phyloP scores from a whole-genome alignment of 306 rosid species.

The Malus sylvestris region DNA sequence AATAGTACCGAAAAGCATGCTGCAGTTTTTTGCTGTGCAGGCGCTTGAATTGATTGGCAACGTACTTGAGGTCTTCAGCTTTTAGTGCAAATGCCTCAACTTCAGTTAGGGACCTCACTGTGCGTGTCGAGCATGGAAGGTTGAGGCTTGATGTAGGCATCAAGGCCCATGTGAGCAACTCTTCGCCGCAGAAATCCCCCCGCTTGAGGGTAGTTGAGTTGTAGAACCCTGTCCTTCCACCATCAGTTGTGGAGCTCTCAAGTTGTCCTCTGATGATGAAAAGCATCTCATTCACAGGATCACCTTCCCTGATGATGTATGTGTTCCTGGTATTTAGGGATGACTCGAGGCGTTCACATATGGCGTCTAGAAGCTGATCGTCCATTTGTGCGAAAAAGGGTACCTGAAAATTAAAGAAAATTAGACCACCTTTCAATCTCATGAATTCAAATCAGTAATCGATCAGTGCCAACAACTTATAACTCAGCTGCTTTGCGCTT shows the following conservation, averaged over 20 bases:
- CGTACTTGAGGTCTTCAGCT: conserved; percentile 72
- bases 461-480: background rate
- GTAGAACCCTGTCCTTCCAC: conserved; percentile 78
- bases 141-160: conserved; percentile 42
- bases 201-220: conserved; percentile 60
- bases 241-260: conserved; percentile 89
- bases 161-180: conserved; percentile 82
- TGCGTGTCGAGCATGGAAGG: conserved; percentile 70
- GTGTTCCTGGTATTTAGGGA: conserved; percentile 70
- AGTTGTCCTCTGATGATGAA: conserved; percentile 74
- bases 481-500: background rate
- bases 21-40: conserved; percentile 85
- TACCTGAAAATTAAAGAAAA: conserved; percentile 38
- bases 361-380: conserved; percentile 77
- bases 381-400: conserved; percentile 91
- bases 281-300: conserved; percentile 83
- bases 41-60: conserved; percentile 68
- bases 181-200: conserved; percentile 88
- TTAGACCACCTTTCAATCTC: background rate
- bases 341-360: conserved; percentile 78
- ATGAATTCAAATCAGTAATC: background rate
- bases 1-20: conserved; percentile 76
- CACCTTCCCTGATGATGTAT: conserved; percentile 59
- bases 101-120: conserved; percentile 59
- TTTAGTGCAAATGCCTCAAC: conserved; percentile 83